These are phyloP conservation scores for Haplosporangium sp. DNA, from an alignment of 371 early-diverging fungal species.

Conservation along the genomic window DNA sequence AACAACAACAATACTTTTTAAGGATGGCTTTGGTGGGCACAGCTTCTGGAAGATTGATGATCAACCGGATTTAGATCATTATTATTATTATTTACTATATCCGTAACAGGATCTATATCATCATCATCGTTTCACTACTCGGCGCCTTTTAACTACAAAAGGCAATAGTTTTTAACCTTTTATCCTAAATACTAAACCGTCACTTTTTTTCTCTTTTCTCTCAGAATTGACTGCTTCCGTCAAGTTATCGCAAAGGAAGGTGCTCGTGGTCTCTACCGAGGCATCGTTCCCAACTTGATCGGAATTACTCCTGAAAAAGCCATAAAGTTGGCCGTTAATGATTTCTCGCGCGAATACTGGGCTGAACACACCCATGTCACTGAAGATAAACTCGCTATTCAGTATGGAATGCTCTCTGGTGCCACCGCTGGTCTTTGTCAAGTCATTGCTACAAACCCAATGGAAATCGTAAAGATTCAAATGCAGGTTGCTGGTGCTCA, in stretches of 20 bases:
- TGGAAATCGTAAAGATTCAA: conserved; percentile 97
- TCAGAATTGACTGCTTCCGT: conserved; percentile 73
- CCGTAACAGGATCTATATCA: no score
- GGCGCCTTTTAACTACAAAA: no score
- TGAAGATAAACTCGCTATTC: conserved; percentile 74
- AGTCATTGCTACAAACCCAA: conserved; percentile 96
- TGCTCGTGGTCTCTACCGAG: conserved; percentile 83
- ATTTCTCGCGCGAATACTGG: conserved; percentile 85
- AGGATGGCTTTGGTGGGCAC: no score
- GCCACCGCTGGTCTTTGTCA: conserved; percentile 93
- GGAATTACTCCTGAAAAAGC: conserved; percentile 99
- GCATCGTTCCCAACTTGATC: conserved; percentile 75
- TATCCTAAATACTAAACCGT: neutral
- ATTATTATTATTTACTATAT: no score
- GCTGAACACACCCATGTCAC: conserved; percentile 59
- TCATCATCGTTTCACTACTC: neutral
- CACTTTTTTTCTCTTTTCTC: neutral
- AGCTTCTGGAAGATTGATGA: no score
- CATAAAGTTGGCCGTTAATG: conserved; percentile 97
- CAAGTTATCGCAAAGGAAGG: conserved; percentile 79
- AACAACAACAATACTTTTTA: no score
- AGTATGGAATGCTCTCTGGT: conserved; percentile 91
- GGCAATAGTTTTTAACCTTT: no score
- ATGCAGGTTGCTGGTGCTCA: conserved; percentile 92
- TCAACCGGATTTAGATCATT: no score